Evolutionary conservation across 495 filamentous ascomycete species (phyloP).

Genomic region (Recurvomyces mirabilis): DNA sequence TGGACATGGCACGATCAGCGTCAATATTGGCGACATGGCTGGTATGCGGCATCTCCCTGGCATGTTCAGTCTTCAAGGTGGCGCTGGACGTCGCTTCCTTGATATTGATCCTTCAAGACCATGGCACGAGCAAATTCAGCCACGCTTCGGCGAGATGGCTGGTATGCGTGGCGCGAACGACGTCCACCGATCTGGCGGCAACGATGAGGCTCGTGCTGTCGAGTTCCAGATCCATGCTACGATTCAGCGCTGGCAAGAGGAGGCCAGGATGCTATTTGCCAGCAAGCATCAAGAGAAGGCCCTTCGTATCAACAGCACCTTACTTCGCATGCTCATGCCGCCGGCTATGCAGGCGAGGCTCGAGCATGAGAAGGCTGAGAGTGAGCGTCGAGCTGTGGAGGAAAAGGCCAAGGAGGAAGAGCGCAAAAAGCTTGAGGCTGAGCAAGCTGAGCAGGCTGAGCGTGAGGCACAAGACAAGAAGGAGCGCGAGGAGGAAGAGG

Average conservation of each 20-base stretch:
- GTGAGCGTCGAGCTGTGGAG: constrained; percentile 31
- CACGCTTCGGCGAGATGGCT: not conserved
- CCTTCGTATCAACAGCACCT: constrained; percentile 55
- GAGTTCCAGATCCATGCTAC: constrained; percentile 62
- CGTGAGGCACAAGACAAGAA: constrained; percentile 28
- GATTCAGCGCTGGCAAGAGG: constrained; percentile 72
- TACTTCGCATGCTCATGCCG: constrained; percentile 66
- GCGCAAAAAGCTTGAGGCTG: constrained; percentile 34
- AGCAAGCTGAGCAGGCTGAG: constrained; percentile 40
- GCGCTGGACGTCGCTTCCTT: constrained; percentile 3
- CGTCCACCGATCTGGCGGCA: not conserved
- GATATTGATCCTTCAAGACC: constrained; percentile 14
- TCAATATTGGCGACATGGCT: constrained; percentile 10
- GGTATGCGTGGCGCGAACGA: not conserved
- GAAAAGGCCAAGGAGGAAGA: constrained; percentile 26
- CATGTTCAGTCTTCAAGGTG: constrained; percentile 5
- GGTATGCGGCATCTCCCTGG: not conserved
- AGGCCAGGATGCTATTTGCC: constrained; percentile 77
- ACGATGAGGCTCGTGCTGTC: constrained; percentile 43
- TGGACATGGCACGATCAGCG: constrained; percentile 10
- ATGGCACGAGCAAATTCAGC: constrained; percentile 10
- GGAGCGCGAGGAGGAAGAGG: constrained; percentile 45
- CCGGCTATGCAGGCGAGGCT: constrained; percentile 72
- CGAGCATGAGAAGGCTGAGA: constrained; percentile 46
- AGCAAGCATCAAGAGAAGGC: constrained; percentile 55